Conservation (phyloP, 2,329 filamentous ascomycete genomes). For the Colletotrichum lindemuthianum region DNA sequence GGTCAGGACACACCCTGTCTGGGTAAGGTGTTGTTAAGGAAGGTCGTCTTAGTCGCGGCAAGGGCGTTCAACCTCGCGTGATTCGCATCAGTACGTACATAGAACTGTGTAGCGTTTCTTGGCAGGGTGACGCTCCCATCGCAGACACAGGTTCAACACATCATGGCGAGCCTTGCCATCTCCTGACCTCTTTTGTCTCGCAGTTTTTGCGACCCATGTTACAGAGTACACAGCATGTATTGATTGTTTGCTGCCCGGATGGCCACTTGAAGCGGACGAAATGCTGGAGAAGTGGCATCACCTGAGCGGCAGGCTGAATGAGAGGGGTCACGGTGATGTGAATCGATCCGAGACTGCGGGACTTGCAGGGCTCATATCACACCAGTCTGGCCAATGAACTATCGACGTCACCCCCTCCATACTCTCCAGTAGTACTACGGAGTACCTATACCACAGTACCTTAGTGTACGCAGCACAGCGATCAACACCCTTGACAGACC, state of each 20-base stretch:
- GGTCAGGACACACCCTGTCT: constrained; percentile 1
- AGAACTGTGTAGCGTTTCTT: too few species aligned
- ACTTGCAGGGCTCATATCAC: constrained; percentile 31
- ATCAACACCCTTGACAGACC: background rate
- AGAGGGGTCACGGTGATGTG: constrained; percentile 26
- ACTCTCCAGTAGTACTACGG: too few species aligned
- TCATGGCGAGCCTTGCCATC: too few species aligned
- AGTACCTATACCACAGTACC: too few species aligned
- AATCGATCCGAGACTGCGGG: constrained; percentile 22
- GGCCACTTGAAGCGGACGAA: constrained; percentile 14
- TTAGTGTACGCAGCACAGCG: constrained; percentile 6
- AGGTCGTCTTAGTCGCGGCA: constrained; percentile 8
- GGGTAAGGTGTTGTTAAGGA: constrained; percentile 11
- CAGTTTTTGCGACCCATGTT: too few species aligned
- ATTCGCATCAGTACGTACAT: background rate
- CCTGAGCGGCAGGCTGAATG: constrained; percentile 28
- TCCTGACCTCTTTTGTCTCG: constrained; percentile 3
- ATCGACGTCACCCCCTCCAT: constrained; percentile 7
- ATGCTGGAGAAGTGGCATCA: constrained; percentile 36
- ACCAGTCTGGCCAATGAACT: constrained; percentile 24
- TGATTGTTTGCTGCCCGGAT: constrained; percentile 10
- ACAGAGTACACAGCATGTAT: background rate
- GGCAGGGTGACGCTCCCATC: too few species aligned
- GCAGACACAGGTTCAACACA: background rate
- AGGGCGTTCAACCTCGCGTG: constrained; percentile 14